Conservation (phyloP, 768 basidiomycete species). For the Amanita inopinata region DNA sequence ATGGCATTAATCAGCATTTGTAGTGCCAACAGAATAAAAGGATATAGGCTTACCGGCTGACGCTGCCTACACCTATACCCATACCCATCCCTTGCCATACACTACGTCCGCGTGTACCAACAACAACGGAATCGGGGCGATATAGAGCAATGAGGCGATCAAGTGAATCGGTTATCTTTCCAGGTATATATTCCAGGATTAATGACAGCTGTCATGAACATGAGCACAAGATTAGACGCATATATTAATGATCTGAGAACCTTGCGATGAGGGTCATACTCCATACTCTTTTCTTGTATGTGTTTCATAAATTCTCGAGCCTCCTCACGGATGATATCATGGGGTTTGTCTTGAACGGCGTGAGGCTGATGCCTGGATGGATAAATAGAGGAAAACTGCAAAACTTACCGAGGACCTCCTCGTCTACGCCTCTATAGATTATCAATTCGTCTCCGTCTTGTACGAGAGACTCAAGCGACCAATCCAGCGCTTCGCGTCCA, state of each 20-base stretch:
- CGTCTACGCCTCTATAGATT: conserved; percentile 83
- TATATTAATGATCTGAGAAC: conserved; percentile 25
- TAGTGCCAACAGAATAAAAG: neutral
- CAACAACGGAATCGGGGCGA: conserved; percentile 85
- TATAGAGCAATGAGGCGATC: conserved; percentile 90
- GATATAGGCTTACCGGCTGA: conserved; percentile 31
- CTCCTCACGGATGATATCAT: conserved; percentile 71
- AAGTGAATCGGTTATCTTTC: conserved; percentile 80
- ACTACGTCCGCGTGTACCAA: conserved; percentile 74
- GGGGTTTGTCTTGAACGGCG: conserved; percentile 53
- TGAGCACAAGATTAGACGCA: neutral
- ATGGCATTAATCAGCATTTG: conserved; percentile 8
- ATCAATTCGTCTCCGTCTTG: conserved; percentile 91
- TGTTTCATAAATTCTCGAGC: conserved; percentile 72
- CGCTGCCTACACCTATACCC: conserved; percentile 33
- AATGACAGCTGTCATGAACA: conserved; percentile 55
- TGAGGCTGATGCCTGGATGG: neutral
- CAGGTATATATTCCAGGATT: conserved; percentile 90
- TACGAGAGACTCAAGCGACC: conserved; percentile 78
- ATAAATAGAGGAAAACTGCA: neutral
- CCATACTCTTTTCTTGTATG: conserved; percentile 75
- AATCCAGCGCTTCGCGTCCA: conserved; percentile 81
- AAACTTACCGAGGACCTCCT: conserved; percentile 67
- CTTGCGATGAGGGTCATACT: conserved; percentile 70
- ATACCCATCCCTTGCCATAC: conserved; percentile 31